Percentiles rank a stretch among this genome's conserved stretches.
Conservation (phyloP, 2,329 filamentous ascomycete species). For the Colletotrichum aenigma region DNA sequence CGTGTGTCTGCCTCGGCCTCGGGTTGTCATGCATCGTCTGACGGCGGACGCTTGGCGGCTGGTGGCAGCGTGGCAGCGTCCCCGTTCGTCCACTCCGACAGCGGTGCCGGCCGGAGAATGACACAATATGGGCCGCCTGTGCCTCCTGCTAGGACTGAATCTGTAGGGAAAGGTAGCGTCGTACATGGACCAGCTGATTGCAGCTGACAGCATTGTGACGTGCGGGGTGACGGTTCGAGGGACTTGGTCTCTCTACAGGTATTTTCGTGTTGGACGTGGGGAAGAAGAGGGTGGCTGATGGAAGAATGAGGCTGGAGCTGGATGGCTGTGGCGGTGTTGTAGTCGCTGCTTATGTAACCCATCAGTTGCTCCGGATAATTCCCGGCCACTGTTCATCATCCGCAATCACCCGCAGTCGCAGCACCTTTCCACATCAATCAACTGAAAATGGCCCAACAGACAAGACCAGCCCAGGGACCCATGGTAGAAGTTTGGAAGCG, state of each 20-base stretch:
- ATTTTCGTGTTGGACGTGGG: not conserved
- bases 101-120: slow-evolving; percentile 10
- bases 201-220: not conserved
- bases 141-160: not conserved
- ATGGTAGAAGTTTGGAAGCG: not conserved
- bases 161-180: not conserved
- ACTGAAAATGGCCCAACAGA: not conserved
- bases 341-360: rapidly evolving
- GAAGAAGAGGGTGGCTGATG: not conserved
- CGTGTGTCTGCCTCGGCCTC: not conserved
- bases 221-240: not conserved
- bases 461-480: not conserved
- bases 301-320: not conserved
- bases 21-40: slow-evolving; percentile 6
- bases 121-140: not conserved
- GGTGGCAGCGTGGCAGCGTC: not conserved
- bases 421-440: not conserved
- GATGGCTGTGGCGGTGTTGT: not conserved
- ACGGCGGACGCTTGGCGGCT: slow-evolving; percentile 9
- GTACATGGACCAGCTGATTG: not conserved
- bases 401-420: not conserved
- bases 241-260: not conserved
- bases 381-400: not conserved
- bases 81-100: slow-evolving; percentile 7
- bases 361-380: not conserved